Evolutionary conservation across 2,329 filamentous ascomycete genomes (phyloP).

Genomic region (Colletotrichum limetticola): DNA sequence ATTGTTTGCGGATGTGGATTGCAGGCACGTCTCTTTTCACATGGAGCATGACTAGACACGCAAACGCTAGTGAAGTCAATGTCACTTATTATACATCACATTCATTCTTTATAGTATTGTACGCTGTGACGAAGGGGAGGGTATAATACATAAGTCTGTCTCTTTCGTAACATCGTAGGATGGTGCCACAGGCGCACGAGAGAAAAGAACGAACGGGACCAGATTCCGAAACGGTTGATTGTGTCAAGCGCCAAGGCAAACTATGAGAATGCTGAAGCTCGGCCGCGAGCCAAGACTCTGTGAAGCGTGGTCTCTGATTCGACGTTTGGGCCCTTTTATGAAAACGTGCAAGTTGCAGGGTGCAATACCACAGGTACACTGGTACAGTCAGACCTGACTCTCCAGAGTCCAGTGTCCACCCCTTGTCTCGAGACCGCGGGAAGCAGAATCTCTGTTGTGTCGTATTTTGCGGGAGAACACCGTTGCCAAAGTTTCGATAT

Average conservation of each 20-base stretch:
- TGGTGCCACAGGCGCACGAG: too few species aligned
- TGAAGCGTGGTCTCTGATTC: not conserved
- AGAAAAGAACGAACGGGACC: not conserved
- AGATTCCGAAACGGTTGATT: constrained; percentile 28
- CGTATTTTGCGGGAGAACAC: not conserved
- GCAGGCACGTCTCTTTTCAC: not conserved
- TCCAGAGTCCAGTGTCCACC: too few species aligned
- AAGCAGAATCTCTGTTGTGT: not conserved
- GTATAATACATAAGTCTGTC: not conserved
- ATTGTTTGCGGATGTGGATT: not conserved
- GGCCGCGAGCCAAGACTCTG: not conserved
- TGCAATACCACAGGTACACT: too few species aligned
- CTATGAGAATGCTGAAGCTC: not conserved
- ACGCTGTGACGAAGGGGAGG: not conserved
- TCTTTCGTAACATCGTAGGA: not conserved
- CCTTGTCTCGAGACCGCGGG: not conserved
- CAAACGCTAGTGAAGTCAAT: not conserved
- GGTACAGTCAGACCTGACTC: too few species aligned
- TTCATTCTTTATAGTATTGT: not conserved
- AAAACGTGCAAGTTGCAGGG: too few species aligned
- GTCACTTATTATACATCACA: constrained; percentile 10
- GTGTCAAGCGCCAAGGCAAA: constrained; percentile 32
- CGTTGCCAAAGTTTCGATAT: not conserved
- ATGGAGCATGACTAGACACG: not conserved
- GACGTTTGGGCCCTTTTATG: constrained; percentile 11